Conservation (phyloP, 176 grass and related monocot genomes). For the Poa annua region DNA sequence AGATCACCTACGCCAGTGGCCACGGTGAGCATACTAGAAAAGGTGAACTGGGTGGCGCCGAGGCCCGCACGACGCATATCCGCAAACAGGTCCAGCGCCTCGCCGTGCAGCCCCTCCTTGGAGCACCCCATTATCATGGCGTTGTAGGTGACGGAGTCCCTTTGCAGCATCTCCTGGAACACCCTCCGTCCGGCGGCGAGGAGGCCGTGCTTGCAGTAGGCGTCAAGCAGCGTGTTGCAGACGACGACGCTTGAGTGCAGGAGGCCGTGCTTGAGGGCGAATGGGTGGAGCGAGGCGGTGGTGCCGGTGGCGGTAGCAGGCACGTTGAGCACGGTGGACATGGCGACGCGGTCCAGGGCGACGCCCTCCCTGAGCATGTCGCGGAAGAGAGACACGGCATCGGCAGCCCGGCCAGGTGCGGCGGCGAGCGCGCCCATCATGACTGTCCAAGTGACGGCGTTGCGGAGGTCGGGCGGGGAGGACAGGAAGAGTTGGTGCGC, state of each 20-base stretch:
- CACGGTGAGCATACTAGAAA: constrained; percentile 69
- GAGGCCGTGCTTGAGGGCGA: constrained; percentile 59
- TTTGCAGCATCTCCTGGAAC: constrained; percentile 65
- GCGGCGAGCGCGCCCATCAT: constrained; percentile 56
- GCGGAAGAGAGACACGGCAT: constrained; percentile 60
- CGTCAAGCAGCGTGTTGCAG: constrained; percentile 75
- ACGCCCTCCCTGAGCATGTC: constrained; percentile 60
- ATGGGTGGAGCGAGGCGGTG: constrained; percentile 50
- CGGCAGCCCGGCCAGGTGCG: constrained; percentile 18
- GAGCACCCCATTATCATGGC: constrained; percentile 82
- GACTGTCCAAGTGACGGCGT: constrained; percentile 69
- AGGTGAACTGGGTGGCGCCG: constrained; percentile 63
- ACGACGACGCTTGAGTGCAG: constrained; percentile 39
- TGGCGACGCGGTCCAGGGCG: constrained; percentile 50
- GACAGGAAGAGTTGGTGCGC: constrained; percentile 51
- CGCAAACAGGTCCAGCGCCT: constrained; percentile 60
- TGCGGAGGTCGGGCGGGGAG: constrained; percentile 21
- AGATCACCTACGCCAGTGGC: constrained; percentile 54
- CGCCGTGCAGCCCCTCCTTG: constrained; percentile 61
- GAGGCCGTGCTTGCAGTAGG: constrained; percentile 85
- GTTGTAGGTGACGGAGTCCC: constrained; percentile 79
- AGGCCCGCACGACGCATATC: constrained; percentile 44
- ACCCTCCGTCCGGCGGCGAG: constrained; percentile 37
- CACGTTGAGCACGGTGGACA: constrained; percentile 53
- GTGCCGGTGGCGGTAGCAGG: constrained; percentile 19